These are phyloP conservation scores for Phytophthora megakarya DNA, from an alignment of 352 stramenopile species.

Conservation along the genomic window DNA sequence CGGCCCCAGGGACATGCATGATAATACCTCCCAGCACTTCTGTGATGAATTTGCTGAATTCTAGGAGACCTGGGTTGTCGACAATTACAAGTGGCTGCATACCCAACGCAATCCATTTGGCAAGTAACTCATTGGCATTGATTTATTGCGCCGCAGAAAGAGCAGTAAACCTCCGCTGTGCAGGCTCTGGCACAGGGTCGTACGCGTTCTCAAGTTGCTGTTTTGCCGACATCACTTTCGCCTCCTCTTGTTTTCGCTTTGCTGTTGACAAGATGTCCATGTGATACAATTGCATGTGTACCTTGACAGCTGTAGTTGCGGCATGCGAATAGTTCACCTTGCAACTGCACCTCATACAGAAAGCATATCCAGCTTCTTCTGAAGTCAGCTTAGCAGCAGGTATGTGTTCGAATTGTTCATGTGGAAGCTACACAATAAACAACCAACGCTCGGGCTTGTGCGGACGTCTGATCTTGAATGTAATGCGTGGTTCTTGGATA, in stretches of 20 bases:
- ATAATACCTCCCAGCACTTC: slow-evolving; percentile 1
- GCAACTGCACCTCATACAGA: background rate
- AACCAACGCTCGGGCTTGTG: background rate
- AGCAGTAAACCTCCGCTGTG: background rate
- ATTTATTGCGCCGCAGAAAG: background rate
- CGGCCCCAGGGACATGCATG: slow-evolving; percentile 2
- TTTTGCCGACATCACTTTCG: background rate
- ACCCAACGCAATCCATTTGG: slow-evolving; percentile 8
- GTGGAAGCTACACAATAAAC: slow-evolving; percentile 7
- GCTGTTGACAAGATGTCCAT: background rate
- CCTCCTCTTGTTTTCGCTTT: background rate
- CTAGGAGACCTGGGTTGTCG: background rate
- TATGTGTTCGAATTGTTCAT: background rate
- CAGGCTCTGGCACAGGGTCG: background rate
- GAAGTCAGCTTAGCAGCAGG: background rate
- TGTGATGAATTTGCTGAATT: slow-evolving; percentile 15
- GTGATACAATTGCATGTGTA: slow-evolving; percentile 8
- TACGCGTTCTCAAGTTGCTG: slow-evolving; percentile 12
- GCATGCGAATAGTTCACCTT: slow-evolving; percentile 1
- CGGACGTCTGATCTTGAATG: background rate
- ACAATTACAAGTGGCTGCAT: slow-evolving; percentile 15
- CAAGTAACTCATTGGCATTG: slow-evolving; percentile 1
- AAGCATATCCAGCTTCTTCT: background rate
- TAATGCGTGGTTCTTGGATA: slow-evolving; percentile 5
- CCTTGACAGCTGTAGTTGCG: slow-evolving; percentile 1